A percentile compares a stretch with the other conserved stretches of the same genome.
These are phyloP conservation scores for Myriosclerotinia duriaeana DNA, from an alignment of 2,329 filamentous ascomycete species.

Conservation along the genomic window DNA sequence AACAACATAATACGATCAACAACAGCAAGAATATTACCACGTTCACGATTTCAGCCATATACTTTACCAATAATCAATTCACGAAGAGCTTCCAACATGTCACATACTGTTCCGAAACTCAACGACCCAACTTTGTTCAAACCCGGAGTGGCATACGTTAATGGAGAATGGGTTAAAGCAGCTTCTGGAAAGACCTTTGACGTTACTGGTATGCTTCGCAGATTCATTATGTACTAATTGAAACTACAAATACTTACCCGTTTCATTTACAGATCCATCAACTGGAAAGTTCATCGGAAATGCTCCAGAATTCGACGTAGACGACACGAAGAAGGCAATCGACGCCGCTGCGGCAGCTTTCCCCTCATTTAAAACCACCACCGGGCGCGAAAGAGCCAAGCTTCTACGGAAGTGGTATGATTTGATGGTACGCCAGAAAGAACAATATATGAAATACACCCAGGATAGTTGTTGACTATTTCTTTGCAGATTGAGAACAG, in stretches of 20 bases:
- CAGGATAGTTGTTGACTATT: slow-evolving; percentile 22
- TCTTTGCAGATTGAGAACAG: slow-evolving; percentile 56
- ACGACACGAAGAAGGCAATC: slow-evolving; percentile 81
- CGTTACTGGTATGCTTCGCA: slow-evolving; percentile 58
- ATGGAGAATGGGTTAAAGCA: slow-evolving; percentile 87
- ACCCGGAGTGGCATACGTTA: slow-evolving; percentile 76
- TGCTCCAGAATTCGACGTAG: slow-evolving; percentile 77
- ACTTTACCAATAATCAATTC: slow-evolving; percentile 32
- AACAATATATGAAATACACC: background rate
- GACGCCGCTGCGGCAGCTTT: slow-evolving; percentile 77
- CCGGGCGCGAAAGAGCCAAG: slow-evolving; percentile 71
- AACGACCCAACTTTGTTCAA: slow-evolving; percentile 82
- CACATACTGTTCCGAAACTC: slow-evolving; percentile 53
- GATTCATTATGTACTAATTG: background rate
- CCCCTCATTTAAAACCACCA: slow-evolving; percentile 66
- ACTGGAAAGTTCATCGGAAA: slow-evolving; percentile 78
- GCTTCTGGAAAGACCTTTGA: slow-evolving; percentile 89
- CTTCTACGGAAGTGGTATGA: slow-evolving; percentile 80
- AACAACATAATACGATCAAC: slow-evolving; percentile 32
- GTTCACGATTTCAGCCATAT: slow-evolving; percentile 34
- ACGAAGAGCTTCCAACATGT: slow-evolving; percentile 35
- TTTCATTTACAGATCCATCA: slow-evolving; percentile 73
- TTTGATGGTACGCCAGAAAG: slow-evolving; percentile 54
- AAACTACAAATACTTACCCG: slow-evolving; percentile 49
- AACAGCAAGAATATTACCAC: slow-evolving; percentile 30